phyloP scores from a whole-genome alignment of 805 yeast genomes.

The Jamesozyma piceae region DNA sequence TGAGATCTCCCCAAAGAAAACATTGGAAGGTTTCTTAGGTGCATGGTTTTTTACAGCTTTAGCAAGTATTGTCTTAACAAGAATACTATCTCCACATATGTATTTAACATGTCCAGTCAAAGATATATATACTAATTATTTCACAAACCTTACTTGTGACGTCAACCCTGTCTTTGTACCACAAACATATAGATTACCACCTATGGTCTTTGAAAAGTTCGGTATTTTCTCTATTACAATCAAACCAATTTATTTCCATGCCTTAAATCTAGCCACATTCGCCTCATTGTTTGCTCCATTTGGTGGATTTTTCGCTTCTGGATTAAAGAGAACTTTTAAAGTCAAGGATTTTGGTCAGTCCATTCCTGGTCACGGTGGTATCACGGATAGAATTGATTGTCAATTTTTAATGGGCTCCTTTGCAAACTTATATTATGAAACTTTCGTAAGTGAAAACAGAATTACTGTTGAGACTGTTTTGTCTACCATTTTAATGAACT shows the following conservation, averaged over 20 bases:
- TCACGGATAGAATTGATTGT: conserved; percentile 95
- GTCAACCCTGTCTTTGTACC: conserved; percentile 85
- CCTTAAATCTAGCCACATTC: conserved; percentile 78
- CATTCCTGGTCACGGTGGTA: conserved; percentile 98
- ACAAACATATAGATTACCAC: conserved; percentile 69
- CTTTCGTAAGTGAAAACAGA: conserved; percentile 70
- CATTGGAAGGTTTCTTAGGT: conserved; percentile 94
- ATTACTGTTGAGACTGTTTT: conserved; percentile 65
- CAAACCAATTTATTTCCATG: conserved; percentile 87
- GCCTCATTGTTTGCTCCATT: conserved; percentile 97
- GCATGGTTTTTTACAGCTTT: conserved; percentile 92
- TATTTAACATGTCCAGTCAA: conserved; percentile 85
- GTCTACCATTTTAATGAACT: conserved; percentile 65
- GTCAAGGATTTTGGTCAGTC: conserved; percentile 97
- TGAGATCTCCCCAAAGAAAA: conserved; percentile 91
- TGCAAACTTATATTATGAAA: conserved; percentile 83
- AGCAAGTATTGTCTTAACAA: conserved; percentile 59
- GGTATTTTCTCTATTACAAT: conserved; percentile 45
- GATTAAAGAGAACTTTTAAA: conserved; percentile 92
- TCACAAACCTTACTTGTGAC: conserved; percentile 60
- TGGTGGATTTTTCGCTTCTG: conserved; percentile 97
- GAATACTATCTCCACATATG: conserved; percentile 51
- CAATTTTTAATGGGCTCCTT: conserved; percentile 97
- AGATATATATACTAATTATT: conserved; percentile 51
- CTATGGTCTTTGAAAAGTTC: conserved; percentile 43